phyloP scores from a whole-genome alignment of 2,329 filamentous ascomycete species.

The Verticillium nubilum region DNA sequence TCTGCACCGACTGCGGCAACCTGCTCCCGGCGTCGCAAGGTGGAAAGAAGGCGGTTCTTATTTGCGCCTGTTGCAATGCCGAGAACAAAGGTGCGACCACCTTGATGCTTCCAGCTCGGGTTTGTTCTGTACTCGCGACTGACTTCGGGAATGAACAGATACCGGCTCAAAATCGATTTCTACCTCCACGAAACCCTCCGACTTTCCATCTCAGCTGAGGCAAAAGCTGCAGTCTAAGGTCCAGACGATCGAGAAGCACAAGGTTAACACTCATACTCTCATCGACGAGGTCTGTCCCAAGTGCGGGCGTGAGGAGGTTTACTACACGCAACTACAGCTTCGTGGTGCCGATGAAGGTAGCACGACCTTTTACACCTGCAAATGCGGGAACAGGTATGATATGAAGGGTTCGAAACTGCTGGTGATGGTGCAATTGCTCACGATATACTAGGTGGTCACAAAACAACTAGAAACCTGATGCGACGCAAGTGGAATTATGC shows the following conservation, averaged over 20 bases:
- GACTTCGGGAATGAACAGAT: slow-evolving; percentile 39
- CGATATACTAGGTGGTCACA: slow-evolving; percentile 40
- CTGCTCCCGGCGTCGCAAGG: slow-evolving; percentile 77
- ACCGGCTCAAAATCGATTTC: slow-evolving; percentile 69
- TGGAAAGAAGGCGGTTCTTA: slow-evolving; percentile 66
- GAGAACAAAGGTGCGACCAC: slow-evolving; percentile 69
- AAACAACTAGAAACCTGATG: slow-evolving; percentile 46
- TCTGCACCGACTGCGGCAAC: slow-evolving; percentile 91
- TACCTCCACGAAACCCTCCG: slow-evolving; percentile 80
- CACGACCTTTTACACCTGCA: slow-evolving; percentile 85
- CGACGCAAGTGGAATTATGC: not conserved
- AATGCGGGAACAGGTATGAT: slow-evolving; percentile 76
- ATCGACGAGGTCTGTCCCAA: slow-evolving; percentile 69
- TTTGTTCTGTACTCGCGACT: not conserved
- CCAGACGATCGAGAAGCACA: slow-evolving; percentile 72
- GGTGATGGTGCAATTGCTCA: no score
- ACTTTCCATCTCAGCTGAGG: slow-evolving; percentile 85
- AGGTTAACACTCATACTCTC: slow-evolving; percentile 66
- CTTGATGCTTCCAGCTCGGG: not conserved
- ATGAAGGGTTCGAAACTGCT: slow-evolving; percentile 1
- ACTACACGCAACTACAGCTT: slow-evolving; percentile 78
- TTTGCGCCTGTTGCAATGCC: slow-evolving; percentile 81
- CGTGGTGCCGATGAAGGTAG: slow-evolving; percentile 92
- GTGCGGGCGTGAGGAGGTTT: slow-evolving; percentile 77
- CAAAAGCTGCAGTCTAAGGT: slow-evolving; percentile 80